phyloP scores from a whole-genome alignment of 495 filamentous ascomycete genomes.

The Neurospora terricola region DNA sequence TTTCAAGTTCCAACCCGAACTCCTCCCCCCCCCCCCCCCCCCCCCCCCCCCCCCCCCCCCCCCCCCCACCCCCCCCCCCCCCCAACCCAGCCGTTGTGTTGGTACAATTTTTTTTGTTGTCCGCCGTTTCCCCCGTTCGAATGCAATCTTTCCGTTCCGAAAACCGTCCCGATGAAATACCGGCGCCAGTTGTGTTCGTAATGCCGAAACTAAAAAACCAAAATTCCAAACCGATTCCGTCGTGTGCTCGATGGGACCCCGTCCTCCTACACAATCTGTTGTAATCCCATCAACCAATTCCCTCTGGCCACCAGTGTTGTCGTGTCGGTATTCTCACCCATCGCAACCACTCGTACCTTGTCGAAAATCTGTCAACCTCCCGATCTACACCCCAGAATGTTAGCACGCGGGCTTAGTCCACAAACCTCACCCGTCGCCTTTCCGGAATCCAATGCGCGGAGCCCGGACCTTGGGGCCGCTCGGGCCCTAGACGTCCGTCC shows the following conservation, averaged over 20 bases:
- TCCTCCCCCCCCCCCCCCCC: not conserved
- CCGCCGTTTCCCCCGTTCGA: too few relatives aligned
- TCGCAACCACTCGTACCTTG: not conserved
- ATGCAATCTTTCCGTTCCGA: too few relatives aligned
- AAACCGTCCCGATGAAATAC: not conserved
- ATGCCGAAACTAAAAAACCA: not conserved
- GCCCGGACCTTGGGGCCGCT: not conserved
- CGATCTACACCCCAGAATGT: not conserved
- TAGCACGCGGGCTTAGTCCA: not conserved
- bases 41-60: too few relatives aligned
- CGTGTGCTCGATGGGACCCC: not conserved
- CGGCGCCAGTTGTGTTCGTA: not conserved
- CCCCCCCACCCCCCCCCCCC: too few relatives aligned
- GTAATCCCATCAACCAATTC: not conserved
- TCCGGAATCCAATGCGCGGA: not conserved
- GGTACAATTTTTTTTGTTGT: too few relatives aligned
- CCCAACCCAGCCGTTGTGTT: too few relatives aligned
- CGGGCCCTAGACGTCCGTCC: not conserved
- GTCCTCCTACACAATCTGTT: not conserved
- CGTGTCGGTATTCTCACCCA: not conserved
- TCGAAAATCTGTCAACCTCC: not conserved
- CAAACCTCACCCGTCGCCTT: not conserved
- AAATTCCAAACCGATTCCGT: not conserved
- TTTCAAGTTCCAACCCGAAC: not conserved
- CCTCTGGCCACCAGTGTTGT: not conserved